These are phyloP conservation scores for Achaetomium macrosporum DNA, from an alignment of 2,329 filamentous ascomycete species.

Conservation along the genomic window DNA sequence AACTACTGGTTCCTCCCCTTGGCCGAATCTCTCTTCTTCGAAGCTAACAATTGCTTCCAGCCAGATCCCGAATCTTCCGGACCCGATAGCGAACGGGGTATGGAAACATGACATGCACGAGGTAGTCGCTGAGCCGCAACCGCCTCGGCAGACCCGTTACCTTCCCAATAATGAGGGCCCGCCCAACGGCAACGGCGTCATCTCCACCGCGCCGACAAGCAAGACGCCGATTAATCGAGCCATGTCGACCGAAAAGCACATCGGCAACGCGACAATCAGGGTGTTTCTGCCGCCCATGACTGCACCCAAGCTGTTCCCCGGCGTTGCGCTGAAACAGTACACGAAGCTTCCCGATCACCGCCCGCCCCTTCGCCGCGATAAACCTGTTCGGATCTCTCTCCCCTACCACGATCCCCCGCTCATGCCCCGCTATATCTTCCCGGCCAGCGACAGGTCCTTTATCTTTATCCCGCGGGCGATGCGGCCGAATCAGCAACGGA, in stretches of 20 bases:
- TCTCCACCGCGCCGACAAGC: slow-evolving; percentile 53
- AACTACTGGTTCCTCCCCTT: slow-evolving; percentile 5
- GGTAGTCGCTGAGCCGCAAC: slow-evolving; percentile 45
- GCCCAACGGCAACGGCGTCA: slow-evolving; percentile 49
- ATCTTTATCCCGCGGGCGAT: slow-evolving; percentile 95
- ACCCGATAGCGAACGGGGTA: slow-evolving; percentile 63
- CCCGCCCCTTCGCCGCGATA: slow-evolving; percentile 88
- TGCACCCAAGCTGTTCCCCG: slow-evolving; percentile 63
- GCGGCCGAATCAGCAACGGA: slow-evolving; percentile 83
- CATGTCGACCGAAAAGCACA: slow-evolving; percentile 75
- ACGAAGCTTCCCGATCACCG: slow-evolving; percentile 92
- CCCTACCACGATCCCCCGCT: slow-evolving; percentile 54
- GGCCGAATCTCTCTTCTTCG: not conserved
- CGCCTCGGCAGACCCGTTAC: slow-evolving; percentile 37
- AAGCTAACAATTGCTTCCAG: slow-evolving; percentile 25
- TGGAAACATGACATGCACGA: slow-evolving; percentile 98
- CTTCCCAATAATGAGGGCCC: slow-evolving; percentile 42
- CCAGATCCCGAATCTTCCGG: slow-evolving; percentile 43
- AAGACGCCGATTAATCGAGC: slow-evolving; percentile 63
- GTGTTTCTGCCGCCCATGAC: slow-evolving; percentile 74
- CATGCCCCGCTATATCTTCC: slow-evolving; percentile 79
- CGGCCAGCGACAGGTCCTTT: slow-evolving; percentile 83
- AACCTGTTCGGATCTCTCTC: slow-evolving; percentile 89
- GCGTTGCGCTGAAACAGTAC: slow-evolving; percentile 80
- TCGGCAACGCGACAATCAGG: slow-evolving; percentile 80